Percentiles rank a stretch among this genome's conserved stretches.
phyloP scores from a whole-genome alignment of 176 grass and related monocot genomes.

The Rhipidocladum racemiflorum region DNA sequence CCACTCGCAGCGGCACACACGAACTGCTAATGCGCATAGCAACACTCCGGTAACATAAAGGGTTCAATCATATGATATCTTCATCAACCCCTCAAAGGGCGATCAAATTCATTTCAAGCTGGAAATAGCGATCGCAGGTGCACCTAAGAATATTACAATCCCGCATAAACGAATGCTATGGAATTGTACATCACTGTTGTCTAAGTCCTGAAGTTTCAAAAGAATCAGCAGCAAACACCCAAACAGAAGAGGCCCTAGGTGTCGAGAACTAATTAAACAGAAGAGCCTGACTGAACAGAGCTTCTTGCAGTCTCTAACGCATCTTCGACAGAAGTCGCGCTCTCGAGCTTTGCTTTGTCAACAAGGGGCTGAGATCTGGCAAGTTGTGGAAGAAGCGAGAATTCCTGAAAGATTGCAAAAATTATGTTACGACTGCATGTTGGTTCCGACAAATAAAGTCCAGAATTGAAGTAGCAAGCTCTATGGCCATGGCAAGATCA shows the following conservation, averaged over 20 bases:
- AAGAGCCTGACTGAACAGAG: constrained; percentile 16
- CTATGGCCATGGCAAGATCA: background rate
- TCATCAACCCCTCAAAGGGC: constrained; percentile 31
- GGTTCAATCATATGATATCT: constrained; percentile 6
- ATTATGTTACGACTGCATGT: background rate
- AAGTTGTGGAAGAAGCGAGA: constrained; percentile 60
- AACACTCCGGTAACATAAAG: background rate
- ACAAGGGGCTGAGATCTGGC: constrained; percentile 75
- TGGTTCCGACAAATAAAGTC: background rate
- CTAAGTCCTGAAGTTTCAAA: background rate
- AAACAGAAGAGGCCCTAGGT: background rate
- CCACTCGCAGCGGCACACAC: background rate
- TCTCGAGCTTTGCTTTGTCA: constrained; percentile 70
- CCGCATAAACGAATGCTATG: background rate
- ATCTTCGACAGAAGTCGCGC: constrained; percentile 62
- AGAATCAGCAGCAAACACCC: background rate
- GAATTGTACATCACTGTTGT: constrained; percentile 12
- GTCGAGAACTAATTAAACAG: background rate
- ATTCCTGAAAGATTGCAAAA: constrained; percentile 67
- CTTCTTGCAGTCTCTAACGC: constrained; percentile 72
- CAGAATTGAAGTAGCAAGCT: background rate
- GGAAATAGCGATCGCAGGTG: constrained; percentile 4
- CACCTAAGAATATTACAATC: constrained; percentile 18
- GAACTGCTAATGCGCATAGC: background rate
- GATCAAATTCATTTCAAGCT: constrained; percentile 28